Evolutionary conservation across 192 early-diverging fungal genomes (phyloP).

Genomic region (Pecoramyces ruminantium): DNA sequence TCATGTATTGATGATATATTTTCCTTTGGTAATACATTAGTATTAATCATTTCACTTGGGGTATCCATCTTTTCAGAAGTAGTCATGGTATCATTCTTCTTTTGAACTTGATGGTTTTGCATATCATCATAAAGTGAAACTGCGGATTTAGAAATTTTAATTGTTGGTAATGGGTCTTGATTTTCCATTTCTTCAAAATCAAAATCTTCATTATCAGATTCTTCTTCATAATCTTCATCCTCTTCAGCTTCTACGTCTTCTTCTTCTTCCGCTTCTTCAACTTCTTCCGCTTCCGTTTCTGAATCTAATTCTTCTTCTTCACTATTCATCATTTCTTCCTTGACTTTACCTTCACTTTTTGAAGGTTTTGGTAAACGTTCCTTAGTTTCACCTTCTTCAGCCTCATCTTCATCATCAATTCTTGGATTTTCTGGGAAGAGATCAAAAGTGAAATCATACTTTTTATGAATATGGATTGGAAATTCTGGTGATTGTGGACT

Average conservation of each 20-base stretch:
- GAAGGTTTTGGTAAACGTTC: no score
- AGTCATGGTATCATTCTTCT: no score
- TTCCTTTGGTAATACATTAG: background rate
- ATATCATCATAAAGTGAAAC: background rate
- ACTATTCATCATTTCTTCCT: no score
- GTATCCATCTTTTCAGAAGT: background rate
- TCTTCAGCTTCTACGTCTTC: background rate
- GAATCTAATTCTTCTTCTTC: no score
- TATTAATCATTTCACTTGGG: background rate
- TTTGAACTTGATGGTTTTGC: background rate
- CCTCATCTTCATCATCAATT: background rate
- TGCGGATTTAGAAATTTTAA: background rate
- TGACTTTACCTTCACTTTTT: no score
- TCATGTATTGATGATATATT: background rate
- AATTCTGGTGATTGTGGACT: background rate
- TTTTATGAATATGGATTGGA: background rate
- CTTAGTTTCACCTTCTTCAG: no score
- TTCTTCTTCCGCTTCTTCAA: background rate
- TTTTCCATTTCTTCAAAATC: background rate
- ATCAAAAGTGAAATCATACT: background rate
- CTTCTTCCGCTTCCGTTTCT: no score
- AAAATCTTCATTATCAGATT: background rate
- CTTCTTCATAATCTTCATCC: background rate
- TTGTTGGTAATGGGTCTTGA: background rate
- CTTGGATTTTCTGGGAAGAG: background rate